Base-by-base conservation (phyloP, 129 eudicot species). In the Saussurea involucrata region DNA sequence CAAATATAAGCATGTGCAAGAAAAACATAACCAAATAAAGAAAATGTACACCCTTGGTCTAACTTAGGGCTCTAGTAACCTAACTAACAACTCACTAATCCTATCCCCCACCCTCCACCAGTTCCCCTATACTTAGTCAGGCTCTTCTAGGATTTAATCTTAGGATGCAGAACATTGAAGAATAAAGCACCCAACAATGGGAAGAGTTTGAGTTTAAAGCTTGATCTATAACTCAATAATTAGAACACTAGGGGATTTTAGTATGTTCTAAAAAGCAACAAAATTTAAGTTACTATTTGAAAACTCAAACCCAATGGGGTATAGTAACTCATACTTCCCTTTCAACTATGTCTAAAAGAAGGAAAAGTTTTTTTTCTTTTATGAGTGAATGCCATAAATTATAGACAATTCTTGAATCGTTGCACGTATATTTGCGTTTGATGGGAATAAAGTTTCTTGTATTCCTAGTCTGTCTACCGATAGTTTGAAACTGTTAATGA, bases 201-300 rank as follows among this genome's bases (percentile, higher is more conserved):
- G 49, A 40, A 40, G 49, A 40, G 15, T 40, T 40, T 40, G 49
- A 40, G 49, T 40, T 40, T 40, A 40, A 40, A 40, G 12, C 49
- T 40, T 40, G 49, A 40, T 40, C 49, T 40, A 40, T 40, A 40
- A 40, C 49, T 40, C 49, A 40, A 40, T 40, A 40, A 40, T 10
- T 40, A 40, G 49, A 40, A 40, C 49, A 40, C 10, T 9, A 40
- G 24, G 44, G 24, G 70, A 29, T 66, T 34, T 29, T 29, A 29
- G 13, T 66, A 66, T 29, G 70, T 69, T 33, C 61, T 37, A 74
- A 32, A 21, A 65, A 65, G 55, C 69, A 73, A 73, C 34, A 33
- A 6, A 60, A 13, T 67, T 73, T 1, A 32, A 33, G 49, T 33
- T 60, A 60, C 63, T 24, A 74, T 74, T 10, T 27, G 32, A 63